Evolutionary conservation across 1,139 yeast species (phyloP).

Genomic region (Yarrowia galli): DNA sequence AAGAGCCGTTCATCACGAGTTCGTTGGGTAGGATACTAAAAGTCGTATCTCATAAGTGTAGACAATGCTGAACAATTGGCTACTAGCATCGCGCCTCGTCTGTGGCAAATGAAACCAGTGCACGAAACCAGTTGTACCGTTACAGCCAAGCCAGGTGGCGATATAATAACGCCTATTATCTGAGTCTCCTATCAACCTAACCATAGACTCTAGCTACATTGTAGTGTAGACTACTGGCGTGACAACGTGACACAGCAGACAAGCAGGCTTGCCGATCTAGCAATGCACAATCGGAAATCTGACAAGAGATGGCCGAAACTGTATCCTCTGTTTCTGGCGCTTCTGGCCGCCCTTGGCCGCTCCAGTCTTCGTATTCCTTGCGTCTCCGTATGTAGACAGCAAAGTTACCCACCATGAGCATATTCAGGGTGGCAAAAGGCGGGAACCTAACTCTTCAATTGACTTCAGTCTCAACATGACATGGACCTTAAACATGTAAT

Average conservation of each 20-base stretch:
- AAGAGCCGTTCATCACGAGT: slow-evolving; percentile 8
- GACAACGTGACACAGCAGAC: slow-evolving; percentile 16
- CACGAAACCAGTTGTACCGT: slow-evolving; percentile 1
- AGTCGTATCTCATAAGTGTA: too few relatives aligned
- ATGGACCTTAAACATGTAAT: not conserved
- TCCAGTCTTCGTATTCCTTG: slow-evolving; percentile 9
- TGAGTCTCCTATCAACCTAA: too few relatives aligned
- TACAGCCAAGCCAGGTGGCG: slow-evolving; percentile 18
- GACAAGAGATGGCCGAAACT: slow-evolving; percentile 1
- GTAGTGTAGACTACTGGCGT: not conserved
- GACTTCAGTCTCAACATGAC: slow-evolving; percentile 9
- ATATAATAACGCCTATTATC: slow-evolving; percentile 9
- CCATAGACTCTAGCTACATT: too few relatives aligned
- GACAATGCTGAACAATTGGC: too few relatives aligned
- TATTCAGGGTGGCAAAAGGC: slow-evolving; percentile 7
- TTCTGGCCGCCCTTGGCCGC: not conserved
- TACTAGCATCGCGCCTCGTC: not conserved
- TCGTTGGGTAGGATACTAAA: too few relatives aligned
- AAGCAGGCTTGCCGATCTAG: slow-evolving; percentile 1
- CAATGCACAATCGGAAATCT: slow-evolving; percentile 22
- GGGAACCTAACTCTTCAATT: not conserved
- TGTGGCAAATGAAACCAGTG: not conserved
- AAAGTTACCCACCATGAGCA: not conserved
- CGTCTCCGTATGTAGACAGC: not conserved
- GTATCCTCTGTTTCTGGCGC: not conserved